These are phyloP conservation scores for Phytophthora crassamura DNA, from an alignment of 352 stramenopile species.

Conservation along the genomic window DNA sequence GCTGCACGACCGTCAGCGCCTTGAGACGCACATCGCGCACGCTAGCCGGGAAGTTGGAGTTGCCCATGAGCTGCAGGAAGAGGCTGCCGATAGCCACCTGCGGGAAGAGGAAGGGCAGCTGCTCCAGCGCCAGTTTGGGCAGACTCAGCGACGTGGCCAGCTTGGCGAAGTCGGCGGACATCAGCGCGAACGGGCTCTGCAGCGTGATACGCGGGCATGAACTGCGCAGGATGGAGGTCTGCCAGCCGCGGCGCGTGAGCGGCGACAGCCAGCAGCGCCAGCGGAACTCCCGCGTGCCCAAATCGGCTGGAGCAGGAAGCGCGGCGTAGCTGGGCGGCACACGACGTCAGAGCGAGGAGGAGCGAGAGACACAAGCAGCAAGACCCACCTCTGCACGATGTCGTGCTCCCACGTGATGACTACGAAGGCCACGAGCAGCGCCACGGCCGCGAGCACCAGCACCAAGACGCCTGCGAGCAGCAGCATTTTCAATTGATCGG, in stretches of 20 bases:
- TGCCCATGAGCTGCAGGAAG: constrained; percentile 80
- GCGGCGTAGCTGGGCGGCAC: constrained; percentile 47
- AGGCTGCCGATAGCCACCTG: constrained; percentile 69
- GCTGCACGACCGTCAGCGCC: constrained; percentile 77
- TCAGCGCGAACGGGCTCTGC: constrained; percentile 70
- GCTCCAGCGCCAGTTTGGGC: constrained; percentile 66
- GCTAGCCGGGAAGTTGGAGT: constrained; percentile 81
- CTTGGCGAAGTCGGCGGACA: constrained; percentile 82
- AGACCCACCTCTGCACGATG: constrained; percentile 53
- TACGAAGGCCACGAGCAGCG: constrained; percentile 71
- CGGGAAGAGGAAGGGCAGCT: constrained; percentile 80
- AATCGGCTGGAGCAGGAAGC: constrained; percentile 70
- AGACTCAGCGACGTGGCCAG: constrained; percentile 81
- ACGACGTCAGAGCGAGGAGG: neutral
- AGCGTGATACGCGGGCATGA: constrained; percentile 80
- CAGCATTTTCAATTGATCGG: too few relatives aligned
- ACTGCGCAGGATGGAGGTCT: constrained; percentile 51
- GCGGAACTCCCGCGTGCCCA: constrained; percentile 82
- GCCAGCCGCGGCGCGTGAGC: constrained; percentile 67
- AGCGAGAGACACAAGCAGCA: constrained; percentile 5
- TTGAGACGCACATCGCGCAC: constrained; percentile 63
- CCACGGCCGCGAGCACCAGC: constrained; percentile 61
- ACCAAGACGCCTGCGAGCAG: too few relatives aligned
- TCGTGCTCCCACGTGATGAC: constrained; percentile 84
- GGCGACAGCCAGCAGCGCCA: constrained; percentile 77